Evolutionary conservation across 805 yeast species (phyloP), one percentile per base, ranked within the genome.

Genomic region (Nakazawaea ambrosiae): DNA sequence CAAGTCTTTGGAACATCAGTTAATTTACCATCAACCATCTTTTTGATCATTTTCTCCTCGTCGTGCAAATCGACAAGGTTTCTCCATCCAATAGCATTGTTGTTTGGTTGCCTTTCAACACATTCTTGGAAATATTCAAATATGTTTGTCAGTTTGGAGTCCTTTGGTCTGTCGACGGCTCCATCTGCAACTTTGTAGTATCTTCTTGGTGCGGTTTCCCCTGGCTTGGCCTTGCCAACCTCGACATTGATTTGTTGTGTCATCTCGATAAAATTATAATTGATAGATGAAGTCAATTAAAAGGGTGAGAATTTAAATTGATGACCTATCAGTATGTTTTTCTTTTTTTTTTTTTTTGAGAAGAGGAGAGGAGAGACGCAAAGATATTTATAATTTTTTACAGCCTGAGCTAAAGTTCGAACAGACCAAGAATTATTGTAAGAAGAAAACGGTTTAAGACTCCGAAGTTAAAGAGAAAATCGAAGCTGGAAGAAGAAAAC

Each of bases 191-290:
- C 68, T 34, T 73, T 61, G 41, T 63, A 63, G 50, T 70, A 77
- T 63, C 88, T 74, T 63, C 89, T 74, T 49, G 92, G 90, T 9
- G 90, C 90, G 24, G 92, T 81, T 60, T 84, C 92, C 44, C 86
- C 86, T 14, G 71, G 70, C 47, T 71, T 71, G 32, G 85, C 83
- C 51, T 76, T 77, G 19, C 87, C 89, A 27, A 80, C 84, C 18
- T 77, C 75, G 11, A 78, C 82, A 45, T 66, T 66, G 15, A 60
- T 59, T 45, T 54, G 54, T 56, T 16, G 29, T 15, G 14, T 27
- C 24, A 8, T 8, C 24, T 22, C 24, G 24, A 22, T 22, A n/a
- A n/a, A n/a, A n/a, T 23, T 23, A 23, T 9, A 12, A 23, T 10
- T 6, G n/a, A n/a, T n/a, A n/a, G n/a, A n/a, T n/a, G n/a, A n/a